A percentile compares a stretch with the other conserved stretches of the same genome.
Evolutionary conservation across 2,329 filamentous ascomycete species (phyloP).

Genomic region (Botrytis pseudocinerea): DNA sequence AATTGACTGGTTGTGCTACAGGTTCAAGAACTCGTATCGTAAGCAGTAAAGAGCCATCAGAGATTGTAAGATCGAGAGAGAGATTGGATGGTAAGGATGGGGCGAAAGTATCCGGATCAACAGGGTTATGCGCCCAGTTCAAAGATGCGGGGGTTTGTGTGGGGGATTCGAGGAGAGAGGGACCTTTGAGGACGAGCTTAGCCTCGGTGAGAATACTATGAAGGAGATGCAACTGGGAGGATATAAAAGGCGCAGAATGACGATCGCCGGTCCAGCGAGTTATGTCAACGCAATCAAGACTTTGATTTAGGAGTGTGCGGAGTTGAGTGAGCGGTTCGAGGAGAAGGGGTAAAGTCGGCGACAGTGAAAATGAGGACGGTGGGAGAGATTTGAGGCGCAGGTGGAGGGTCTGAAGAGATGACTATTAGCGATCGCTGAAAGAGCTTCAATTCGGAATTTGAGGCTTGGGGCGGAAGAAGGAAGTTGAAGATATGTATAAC

Average conservation of each 20-base stretch:
- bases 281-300: slow-evolving; percentile 79
- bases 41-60: slow-evolving; percentile 69
- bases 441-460: too few relatives aligned
- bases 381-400: slow-evolving; percentile 72
- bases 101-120: slow-evolving; percentile 52
- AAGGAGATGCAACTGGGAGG: slow-evolving; percentile 57
- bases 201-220: slow-evolving; percentile 56
- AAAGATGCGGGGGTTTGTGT: slow-evolving; percentile 31
- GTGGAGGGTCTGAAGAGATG: slow-evolving; percentile 62
- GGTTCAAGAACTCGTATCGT: slow-evolving; percentile 70
- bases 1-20: slow-evolving; percentile 58
- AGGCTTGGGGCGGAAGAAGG: background rate
- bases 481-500: background rate
- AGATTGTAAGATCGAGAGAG: slow-evolving; percentile 71
- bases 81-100: slow-evolving; percentile 65
- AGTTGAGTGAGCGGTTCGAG: slow-evolving; percentile 72
- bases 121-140: slow-evolving; percentile 39
- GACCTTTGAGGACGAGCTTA: slow-evolving; percentile 56
- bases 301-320: slow-evolving; percentile 76
- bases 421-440: background rate
- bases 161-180: slow-evolving; percentile 36
- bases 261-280: slow-evolving; percentile 71
- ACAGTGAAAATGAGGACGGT: slow-evolving; percentile 38
- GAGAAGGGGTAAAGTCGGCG: slow-evolving; percentile 50
- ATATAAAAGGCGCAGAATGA: slow-evolving; percentile 53